Conservation (phyloP, 768 basidiomycete genomes). For the Tephrocybe sp. region DNA sequence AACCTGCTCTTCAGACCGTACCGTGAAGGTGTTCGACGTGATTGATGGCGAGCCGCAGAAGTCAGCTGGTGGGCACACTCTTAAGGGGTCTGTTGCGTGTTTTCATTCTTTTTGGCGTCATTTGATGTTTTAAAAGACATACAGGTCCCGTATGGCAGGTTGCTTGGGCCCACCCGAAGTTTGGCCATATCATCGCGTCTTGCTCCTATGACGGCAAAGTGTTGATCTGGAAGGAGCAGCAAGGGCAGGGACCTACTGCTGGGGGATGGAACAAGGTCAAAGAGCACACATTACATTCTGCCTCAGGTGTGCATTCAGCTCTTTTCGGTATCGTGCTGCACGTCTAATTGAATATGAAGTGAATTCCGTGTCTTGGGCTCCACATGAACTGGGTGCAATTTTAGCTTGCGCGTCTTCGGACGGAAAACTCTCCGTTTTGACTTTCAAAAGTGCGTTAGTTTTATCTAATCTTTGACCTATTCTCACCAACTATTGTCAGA, state of each 20-base stretch:
- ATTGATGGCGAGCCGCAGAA: constrained; percentile 81
- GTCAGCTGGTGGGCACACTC: constrained; percentile 59
- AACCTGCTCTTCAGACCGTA: constrained; percentile 94
- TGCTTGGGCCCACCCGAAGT: constrained; percentile 98
- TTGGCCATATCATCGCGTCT: constrained; percentile 94
- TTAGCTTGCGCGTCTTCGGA: constrained; percentile 96
- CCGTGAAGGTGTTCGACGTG: constrained; percentile 93
- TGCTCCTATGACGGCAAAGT: constrained; percentile 98
- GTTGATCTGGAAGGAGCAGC: constrained; percentile 96
- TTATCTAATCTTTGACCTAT: not conserved
- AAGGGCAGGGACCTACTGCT: constrained; percentile 46
- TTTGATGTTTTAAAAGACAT: constrained; percentile 52
- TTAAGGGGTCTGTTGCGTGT: constrained; percentile 63
- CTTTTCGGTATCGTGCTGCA: not conserved
- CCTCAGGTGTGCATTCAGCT: constrained; percentile 66
- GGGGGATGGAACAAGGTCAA: constrained; percentile 92
- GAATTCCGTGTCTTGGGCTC: constrained; percentile 99
- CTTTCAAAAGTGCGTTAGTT: constrained; percentile 81
- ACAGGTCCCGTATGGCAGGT: constrained; percentile 98
- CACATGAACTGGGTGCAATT: constrained; percentile 95
- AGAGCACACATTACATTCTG: constrained; percentile 91
- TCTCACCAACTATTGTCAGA: constrained; percentile 44
- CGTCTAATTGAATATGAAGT: constrained; percentile 44
- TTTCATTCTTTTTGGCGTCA: not conserved
- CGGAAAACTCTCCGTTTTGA: constrained; percentile 93